A percentile compares a stretch with the other conserved stretches of the same genome.
These are phyloP conservation scores for Boechera retrofracta DNA, from an alignment of 345 rosid genomes.

Conservation along the genomic window DNA sequence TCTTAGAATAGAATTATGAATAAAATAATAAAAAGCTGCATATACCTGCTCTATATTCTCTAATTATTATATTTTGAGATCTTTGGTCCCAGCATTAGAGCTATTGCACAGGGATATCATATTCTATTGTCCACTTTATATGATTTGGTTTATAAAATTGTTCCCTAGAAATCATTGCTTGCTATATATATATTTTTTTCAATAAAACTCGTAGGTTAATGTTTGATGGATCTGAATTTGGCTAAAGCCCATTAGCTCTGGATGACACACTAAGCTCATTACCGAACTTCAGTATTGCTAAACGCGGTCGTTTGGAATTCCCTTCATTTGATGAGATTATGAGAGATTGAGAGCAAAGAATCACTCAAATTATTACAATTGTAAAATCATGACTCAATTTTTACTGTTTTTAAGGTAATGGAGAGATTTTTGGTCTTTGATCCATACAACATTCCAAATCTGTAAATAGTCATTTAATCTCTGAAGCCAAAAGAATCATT, in stretches of 20 bases:
- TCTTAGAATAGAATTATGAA: conserved; percentile 19
- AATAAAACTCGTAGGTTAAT: background rate
- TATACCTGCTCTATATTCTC: conserved; percentile 36
- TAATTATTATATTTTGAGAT: conserved; percentile 12
- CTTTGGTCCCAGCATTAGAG: conserved; percentile 27
- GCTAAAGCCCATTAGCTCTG: conserved; percentile 27
- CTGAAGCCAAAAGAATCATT: too few relatives aligned
- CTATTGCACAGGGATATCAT: conserved; percentile 36
- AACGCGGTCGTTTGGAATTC: too few relatives aligned
- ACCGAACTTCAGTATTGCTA: background rate
- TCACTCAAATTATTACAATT: too few relatives aligned
- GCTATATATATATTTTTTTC: background rate
- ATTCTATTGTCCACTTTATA: conserved; percentile 29
- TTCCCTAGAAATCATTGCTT: conserved; percentile 18
- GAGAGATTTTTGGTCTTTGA: too few relatives aligned
- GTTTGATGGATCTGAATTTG: conserved; percentile 2
- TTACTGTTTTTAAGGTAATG: too few relatives aligned
- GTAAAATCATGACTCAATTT: too few relatives aligned
- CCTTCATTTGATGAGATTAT: too few relatives aligned
- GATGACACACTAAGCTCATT: conserved; percentile 8
- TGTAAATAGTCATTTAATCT: too few relatives aligned
- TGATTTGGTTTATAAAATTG: conserved; percentile 23
- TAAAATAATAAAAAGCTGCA: background rate
- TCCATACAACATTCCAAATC: too few relatives aligned
- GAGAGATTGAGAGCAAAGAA: too few relatives aligned